Base-by-base conservation (phyloP, 805 yeast species). In the Ogataea ganodermae region DNA sequence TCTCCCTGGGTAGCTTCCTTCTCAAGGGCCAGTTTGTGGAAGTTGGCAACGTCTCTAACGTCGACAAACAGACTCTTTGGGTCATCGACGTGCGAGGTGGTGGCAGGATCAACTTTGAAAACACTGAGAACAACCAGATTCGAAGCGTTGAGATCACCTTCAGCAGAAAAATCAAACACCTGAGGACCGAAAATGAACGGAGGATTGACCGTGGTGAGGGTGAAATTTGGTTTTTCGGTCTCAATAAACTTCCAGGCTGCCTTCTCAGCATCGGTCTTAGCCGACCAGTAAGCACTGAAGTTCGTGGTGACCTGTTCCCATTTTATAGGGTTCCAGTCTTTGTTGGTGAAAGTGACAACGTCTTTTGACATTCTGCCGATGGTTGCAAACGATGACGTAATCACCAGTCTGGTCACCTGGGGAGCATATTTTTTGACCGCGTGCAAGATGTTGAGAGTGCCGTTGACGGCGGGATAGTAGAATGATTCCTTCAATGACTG, bases 351-450 rank as follows among this genome's bases (percentile, higher is more conserved):
- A 3, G 22, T 10, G 18, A 22, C 28, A 35, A 21, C 21, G 10
- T 35, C 39, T 3, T 27, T 35, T 6, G 26, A 4, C 18, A 4
- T 3, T 30, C 27, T n/a, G 31, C 27, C 20, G 16, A 56, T 35
- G 1, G 87, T 78, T 17, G 84, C 84, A 55, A 68, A 69, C 0
- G 86, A 81, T 2, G 83, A 74, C 18, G 81, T 69, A 35, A 75
- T 53, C 31, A 78, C 79, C 3, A 78, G 74, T 10, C 66, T 59
- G 41, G 64, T 63, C 24, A 78, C 70, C 36, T 71, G 68, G 1
- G 72, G 70, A 9, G 72, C 79, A 46, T 60, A 61, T n/a, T 57
- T 49, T 42, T 62, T 58, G 16, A 73, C 69, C 0, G 80, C 76
- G 12, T 55, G 50, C 46, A 78, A 62, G 8, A 76, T 72, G 52